These are phyloP conservation scores for Skeletonema potamos DNA, from an alignment of 108 stramenopile genomes.

Conservation along the genomic window DNA sequence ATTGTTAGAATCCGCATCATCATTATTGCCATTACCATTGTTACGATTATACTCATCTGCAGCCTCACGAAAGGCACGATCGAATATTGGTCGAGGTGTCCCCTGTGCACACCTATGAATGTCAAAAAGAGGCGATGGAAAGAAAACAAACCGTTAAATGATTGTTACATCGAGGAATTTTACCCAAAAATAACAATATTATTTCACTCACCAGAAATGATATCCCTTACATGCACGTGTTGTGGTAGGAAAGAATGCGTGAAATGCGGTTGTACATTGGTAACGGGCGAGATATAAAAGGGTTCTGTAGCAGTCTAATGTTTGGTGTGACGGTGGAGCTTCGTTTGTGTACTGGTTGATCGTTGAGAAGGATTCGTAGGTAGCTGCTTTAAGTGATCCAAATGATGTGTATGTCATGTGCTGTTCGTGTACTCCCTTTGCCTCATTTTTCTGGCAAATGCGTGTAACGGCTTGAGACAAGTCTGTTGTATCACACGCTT, in stretches of 20 bases:
- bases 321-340: not conserved
- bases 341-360: not conserved
- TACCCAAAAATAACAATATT: too few relatives aligned
- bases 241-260: slow-evolving; percentile 49
- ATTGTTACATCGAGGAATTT: too few relatives aligned
- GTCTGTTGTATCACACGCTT: slow-evolving; percentile 84
- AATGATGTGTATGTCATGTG: slow-evolving; percentile 18
- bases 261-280: slow-evolving; percentile 82
- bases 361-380: not conserved
- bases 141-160: too few relatives aligned
- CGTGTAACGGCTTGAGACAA: slow-evolving; percentile 70
- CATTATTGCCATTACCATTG: slow-evolving; percentile 16
- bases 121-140: too few relatives aligned
- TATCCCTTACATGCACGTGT: slow-evolving; percentile 82
- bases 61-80: slow-evolving; percentile 80
- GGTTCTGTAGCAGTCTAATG: slow-evolving; percentile 78
- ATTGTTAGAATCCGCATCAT: not conserved
- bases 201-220: slow-evolving; percentile 68
- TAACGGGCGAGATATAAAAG: slow-evolving; percentile 81
- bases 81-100: slow-evolving; percentile 77
- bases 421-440: not conserved
- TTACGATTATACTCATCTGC: slow-evolving; percentile 48
- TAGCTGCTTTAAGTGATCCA: slow-evolving; percentile 23
- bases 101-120: slow-evolving; percentile 55
- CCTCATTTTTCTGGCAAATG: slow-evolving; percentile 56